phyloP scores from a whole-genome alignment of 2,329 filamentous ascomycete genomes.

The Penicillium sp. region DNA sequence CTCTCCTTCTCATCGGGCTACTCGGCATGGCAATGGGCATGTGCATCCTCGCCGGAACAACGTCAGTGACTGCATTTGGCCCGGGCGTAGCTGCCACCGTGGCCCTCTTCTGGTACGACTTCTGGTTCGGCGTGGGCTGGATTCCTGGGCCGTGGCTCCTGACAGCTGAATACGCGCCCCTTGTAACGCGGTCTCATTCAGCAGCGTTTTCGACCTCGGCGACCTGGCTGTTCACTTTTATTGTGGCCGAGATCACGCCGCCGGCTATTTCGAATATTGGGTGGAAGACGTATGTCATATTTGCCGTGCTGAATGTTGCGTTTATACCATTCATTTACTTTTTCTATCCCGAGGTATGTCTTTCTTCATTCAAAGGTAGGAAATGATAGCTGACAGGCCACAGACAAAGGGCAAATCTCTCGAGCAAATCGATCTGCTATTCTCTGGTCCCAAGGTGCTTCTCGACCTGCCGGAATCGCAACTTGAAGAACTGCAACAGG shows the following conservation, averaged over 20 bases:
- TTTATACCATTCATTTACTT: conserved; percentile 24
- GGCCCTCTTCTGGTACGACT: conserved; percentile 4
- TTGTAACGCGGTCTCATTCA: not conserved
- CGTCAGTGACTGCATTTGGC: not conserved
- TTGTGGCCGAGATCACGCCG: conserved; percentile 18
- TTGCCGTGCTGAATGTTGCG: conserved; percentile 27
- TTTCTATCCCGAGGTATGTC: conserved; percentile 46
- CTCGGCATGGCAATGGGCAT: not conserved
- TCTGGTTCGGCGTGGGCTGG: conserved; percentile 14
- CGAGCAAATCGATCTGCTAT: not conserved
- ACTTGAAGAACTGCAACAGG: not conserved
- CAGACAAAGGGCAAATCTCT: not conserved
- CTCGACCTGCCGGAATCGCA: not conserved
- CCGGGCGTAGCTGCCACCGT: not conserved
- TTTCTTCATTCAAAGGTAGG: not conserved
- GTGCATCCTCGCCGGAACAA: not conserved
- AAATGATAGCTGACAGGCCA: too few species aligned
- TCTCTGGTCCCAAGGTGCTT: not conserved
- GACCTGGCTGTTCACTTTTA: conserved; percentile 21
- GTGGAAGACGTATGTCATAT: conserved; percentile 35
- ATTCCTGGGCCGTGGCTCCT: conserved; percentile 9
- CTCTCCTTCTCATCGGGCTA: conserved; percentile 14
- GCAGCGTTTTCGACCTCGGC: conserved; percentile 13
- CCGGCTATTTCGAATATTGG: conserved; percentile 36
- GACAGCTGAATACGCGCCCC: not conserved